Base-by-base conservation (phyloP, 2,329 filamentous ascomycete species). In the Monosporascus sp. region DNA sequence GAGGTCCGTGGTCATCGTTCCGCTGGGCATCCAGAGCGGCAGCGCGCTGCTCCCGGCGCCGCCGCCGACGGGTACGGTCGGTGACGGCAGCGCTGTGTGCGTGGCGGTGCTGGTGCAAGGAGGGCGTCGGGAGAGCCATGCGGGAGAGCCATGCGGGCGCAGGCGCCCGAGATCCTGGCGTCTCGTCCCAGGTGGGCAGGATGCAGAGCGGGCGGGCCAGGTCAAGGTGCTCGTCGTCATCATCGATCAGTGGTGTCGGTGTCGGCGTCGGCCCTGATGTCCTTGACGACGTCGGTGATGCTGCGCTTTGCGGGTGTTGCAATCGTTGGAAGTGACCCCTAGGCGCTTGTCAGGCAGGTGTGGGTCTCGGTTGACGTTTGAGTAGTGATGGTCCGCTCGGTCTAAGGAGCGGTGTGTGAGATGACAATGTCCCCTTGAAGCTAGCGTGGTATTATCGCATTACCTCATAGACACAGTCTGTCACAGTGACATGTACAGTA, bases 101-200 rank as follows among this genome's bases (percentile, higher is more conserved):
- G 49, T 55, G 8, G 51, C 22, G 17, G 51, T 57, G 5, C 49
- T 49, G 8, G 55, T 58, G 31, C 35, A 35, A 35, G 37, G 52
- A 49, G 16, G 49, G 41, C 3, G 51, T 53, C 5, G 52, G 49
- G n/a, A 57, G 48, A 3, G 43, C 40, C 31, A 55, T n/a, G 55
- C 57, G 57, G 22, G 49, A 57, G 48, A 3, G 43, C 40, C 31
- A 55, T n/a, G 55, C 57, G 57, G 22, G 49, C 49, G 50, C 57
- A 59, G 37, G 55, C 52, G 11, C 35, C 47, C 14, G 51, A 54
- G 26, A 55, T 49, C 26, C 35, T 37, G 31, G 22, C 22, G 2
- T 49, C 37, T 49, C 37, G 26, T 41, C 38, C 52, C 53, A 55
- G 46, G 31, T 47, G 26, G 49, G 37, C 11, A 53, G 57, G 37